Evolutionary conservation across 371 early-diverging fungal genomes (phyloP).

Genomic region (Lichtheimia hyalospora): DNA sequence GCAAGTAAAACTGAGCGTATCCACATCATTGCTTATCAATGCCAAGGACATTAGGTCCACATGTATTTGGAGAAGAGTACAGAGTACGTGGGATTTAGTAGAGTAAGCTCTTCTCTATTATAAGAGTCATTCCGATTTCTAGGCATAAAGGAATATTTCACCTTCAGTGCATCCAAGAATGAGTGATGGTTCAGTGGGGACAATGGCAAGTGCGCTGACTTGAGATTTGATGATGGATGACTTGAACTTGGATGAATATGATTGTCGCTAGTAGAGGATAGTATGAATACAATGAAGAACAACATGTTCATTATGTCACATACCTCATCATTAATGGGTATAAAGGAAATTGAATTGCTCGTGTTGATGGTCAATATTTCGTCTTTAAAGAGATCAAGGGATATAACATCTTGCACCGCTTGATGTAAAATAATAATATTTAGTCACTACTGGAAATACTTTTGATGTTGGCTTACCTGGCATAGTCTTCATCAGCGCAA

Average conservation of each 20-base stretch:
- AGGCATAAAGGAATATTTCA: slow-evolving; percentile 64
- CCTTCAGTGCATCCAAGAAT: slow-evolving; percentile 66
- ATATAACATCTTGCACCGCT: slow-evolving; percentile 46
- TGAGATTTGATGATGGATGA: slow-evolving; percentile 62
- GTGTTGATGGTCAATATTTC: slow-evolving; percentile 63
- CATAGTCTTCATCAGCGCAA: slow-evolving; percentile 60
- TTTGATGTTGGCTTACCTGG: slow-evolving; percentile 31
- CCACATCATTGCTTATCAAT: no score
- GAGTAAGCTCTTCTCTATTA: no score
- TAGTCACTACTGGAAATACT: not conserved
- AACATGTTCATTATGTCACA: slow-evolving; percentile 5
- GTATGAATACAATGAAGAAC: not conserved
- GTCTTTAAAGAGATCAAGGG: slow-evolving; percentile 60
- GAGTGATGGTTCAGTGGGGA: slow-evolving; percentile 62
- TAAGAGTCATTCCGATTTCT: not conserved
- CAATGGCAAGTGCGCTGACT: slow-evolving; percentile 58
- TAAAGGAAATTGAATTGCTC: slow-evolving; percentile 66
- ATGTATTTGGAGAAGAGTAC: no score
- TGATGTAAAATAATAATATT: not conserved
- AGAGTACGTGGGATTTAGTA: no score
- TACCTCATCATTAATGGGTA: slow-evolving; percentile 69
- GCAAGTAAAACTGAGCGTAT: no score
- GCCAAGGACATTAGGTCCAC: no score
- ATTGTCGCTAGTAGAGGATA: slow-evolving; percentile 43
- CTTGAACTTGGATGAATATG: slow-evolving; percentile 69